phyloP scores from a whole-genome alignment of 148 eudicot species.

The Diospyros kaki region DNA sequence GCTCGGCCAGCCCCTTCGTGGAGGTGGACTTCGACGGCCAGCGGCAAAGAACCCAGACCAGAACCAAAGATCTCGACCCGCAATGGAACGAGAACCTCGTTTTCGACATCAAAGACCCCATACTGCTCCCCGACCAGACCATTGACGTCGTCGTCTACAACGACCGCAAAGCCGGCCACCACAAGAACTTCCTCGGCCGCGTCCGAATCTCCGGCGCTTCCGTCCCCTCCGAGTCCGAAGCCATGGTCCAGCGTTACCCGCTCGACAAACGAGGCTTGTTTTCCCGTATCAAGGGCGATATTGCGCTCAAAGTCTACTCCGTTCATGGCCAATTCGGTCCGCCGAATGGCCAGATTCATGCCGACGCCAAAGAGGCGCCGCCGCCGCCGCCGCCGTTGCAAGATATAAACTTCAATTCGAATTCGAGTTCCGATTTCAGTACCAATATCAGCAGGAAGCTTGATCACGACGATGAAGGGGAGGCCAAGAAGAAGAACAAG shows the following conservation, averaged over 20 bases:
- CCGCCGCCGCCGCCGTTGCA: conserved; percentile 16
- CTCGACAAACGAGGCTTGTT: conserved; percentile 79
- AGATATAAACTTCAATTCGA: conserved; percentile 13
- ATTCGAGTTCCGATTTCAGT: too few species aligned
- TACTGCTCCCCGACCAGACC: conserved; percentile 24
- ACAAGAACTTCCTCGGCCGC: conserved; percentile 64
- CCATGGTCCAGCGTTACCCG: conserved; percentile 59
- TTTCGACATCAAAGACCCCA: conserved; percentile 38
- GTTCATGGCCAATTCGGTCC: conserved; percentile 18
- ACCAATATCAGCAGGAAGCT: conserved; percentile 21
- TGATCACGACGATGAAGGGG: conserved; percentile 14
- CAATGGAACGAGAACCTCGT: conserved; percentile 61
- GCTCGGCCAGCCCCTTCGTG: conserved; percentile 75
- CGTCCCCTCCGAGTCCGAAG: conserved; percentile 45
- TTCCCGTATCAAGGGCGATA: conserved; percentile 80
- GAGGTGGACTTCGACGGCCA: conserved; percentile 64
- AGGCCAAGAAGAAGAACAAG: conserved; percentile 24
- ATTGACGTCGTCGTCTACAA: conserved; percentile 53
- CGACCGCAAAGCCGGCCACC: conserved; percentile 36
- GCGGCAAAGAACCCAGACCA: conserved; percentile 46
- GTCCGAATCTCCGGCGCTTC: conserved; percentile 67
- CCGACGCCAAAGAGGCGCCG: too few species aligned
- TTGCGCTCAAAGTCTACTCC: conserved; percentile 47
- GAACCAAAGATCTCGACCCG: conserved; percentile 71
- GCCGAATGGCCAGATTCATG: background rate